Conservation (phyloP, 225 moss, liverwort and hornwort species). For the Marchantia polymorpha region DNA sequence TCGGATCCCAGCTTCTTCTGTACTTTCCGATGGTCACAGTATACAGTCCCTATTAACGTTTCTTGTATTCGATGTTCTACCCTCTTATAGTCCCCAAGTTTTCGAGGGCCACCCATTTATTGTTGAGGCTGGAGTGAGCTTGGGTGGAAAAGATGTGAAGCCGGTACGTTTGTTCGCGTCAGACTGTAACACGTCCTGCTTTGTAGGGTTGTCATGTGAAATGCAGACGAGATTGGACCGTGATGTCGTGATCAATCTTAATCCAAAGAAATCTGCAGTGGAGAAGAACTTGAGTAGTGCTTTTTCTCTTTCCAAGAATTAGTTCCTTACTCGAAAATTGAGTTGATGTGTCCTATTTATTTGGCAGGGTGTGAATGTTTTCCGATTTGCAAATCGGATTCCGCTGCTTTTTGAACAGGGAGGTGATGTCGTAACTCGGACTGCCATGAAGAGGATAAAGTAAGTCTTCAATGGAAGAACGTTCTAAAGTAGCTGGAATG, state of each 20-base stretch:
- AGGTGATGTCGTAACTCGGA: conserved; percentile 91
- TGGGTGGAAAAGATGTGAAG: conserved; percentile 95
- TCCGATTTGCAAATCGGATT: conserved; percentile 96
- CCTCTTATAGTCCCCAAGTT: conserved; percentile 71
- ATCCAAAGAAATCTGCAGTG: not conserved
- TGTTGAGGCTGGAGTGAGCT: conserved; percentile 95
- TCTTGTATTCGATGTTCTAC: not conserved
- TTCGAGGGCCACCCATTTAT: conserved; percentile 98
- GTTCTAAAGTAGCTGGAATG: not conserved
- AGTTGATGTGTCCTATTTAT: not conserved
- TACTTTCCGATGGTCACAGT: too few species aligned
- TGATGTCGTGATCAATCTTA: not conserved
- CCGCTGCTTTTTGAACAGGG: conserved; percentile 95
- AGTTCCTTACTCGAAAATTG: not conserved
- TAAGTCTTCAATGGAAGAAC: conserved; percentile 30
- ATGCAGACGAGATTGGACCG: not conserved
- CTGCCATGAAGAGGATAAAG: conserved; percentile 98
- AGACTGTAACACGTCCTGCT: not conserved
- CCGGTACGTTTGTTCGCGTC: conserved; percentile 42
- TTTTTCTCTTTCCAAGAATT: not conserved
- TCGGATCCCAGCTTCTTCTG: not conserved
- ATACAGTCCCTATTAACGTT: not conserved
- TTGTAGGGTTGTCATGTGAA: not conserved
- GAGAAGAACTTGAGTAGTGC: not conserved
- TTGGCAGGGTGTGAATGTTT: conserved; percentile 80